Evolutionary conservation across 768 basidiomycete species (phyloP).

Genomic region (Fibroporia radiculosa): DNA sequence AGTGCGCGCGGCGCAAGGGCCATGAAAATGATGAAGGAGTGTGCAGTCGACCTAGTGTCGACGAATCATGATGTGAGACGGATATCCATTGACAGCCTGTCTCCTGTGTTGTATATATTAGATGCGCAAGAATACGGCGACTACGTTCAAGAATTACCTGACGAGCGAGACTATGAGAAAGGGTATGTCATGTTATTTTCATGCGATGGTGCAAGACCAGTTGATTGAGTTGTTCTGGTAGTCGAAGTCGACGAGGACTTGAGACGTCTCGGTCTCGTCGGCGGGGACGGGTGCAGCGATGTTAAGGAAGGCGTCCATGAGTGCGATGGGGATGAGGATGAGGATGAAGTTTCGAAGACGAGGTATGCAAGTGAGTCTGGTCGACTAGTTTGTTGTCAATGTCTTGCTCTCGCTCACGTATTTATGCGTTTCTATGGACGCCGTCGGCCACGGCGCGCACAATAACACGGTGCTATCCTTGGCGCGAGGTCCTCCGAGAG

Average conservation of each 20-base stretch:
- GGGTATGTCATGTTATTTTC: no score
- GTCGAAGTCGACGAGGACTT: background rate
- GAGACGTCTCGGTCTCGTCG: slow-evolving; percentile 3
- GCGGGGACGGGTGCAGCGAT: slow-evolving; percentile 14
- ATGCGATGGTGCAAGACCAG: background rate
- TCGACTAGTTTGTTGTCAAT: background rate
- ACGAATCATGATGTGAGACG: background rate
- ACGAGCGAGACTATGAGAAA: no score
- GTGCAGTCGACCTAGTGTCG: background rate
- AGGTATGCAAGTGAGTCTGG: background rate
- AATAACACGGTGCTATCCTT: no score
- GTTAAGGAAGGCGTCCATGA: slow-evolving; percentile 16
- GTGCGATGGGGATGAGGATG: background rate
- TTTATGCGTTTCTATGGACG: background rate
- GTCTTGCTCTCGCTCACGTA: background rate
- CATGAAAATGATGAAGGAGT: background rate
- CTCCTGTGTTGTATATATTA: background rate
- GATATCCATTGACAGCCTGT: background rate
- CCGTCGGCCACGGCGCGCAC: background rate
- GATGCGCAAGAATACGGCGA: background rate
- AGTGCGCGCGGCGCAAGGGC: background rate
- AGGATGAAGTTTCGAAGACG: background rate
- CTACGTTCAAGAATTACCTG: background rate
- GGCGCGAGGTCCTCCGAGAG: no score
- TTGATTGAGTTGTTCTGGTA: background rate